Base-by-base conservation (phyloP, 1,139 yeast species). In the Diutina pseudorugosa region DNA sequence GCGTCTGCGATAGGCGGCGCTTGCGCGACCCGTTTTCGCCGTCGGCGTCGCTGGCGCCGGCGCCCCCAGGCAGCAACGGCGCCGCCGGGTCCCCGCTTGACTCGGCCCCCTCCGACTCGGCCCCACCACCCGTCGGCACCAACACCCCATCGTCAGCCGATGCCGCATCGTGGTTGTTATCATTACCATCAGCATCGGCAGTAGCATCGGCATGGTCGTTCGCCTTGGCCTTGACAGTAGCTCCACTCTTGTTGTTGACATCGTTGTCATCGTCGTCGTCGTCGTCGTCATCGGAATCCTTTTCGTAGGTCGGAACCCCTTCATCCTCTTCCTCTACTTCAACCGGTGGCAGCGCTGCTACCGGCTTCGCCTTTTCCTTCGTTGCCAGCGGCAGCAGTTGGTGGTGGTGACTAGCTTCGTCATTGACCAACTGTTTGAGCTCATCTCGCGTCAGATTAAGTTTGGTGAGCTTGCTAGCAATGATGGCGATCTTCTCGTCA, bases 351-450 rank as follows among this genome's bases (percentile, higher is more conserved):
- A 58, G 53, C 4, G 55, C 51, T 36, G 55, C 51, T 36, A 55
- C 58, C 48, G 53, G 55, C 7, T 43, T 52, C 16, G 45, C 55
- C 14, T 18, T 50, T 23, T 23, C 25, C 25, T 23, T 23, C 25
- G n/a, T 33, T 47, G 21, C 16, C 27, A 21, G 47, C 21, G 11
- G 47, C 23, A 6, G 47, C 8, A 11, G 27, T 19, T 14, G 43
- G 9, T 18, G 4, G 42, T 12, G 50, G 30, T 18, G 4, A 18
- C 11, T 12, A 18, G 30, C 19, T 6, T 19, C 43, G 3, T 63
- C 71, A 4, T 66, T 67, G 7, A 76, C 59, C 69, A 79, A 72
- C 36, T 70, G 71, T 51, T 69, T 68, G 40, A 80, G 67, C 57
- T 79, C 83, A 4, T 61, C 60, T 55, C 76, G 69, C 1, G 82